Evolutionary conservation across 2,329 filamentous ascomycete genomes (phyloP).

Genomic region (Colletotrichum trifolii): DNA sequence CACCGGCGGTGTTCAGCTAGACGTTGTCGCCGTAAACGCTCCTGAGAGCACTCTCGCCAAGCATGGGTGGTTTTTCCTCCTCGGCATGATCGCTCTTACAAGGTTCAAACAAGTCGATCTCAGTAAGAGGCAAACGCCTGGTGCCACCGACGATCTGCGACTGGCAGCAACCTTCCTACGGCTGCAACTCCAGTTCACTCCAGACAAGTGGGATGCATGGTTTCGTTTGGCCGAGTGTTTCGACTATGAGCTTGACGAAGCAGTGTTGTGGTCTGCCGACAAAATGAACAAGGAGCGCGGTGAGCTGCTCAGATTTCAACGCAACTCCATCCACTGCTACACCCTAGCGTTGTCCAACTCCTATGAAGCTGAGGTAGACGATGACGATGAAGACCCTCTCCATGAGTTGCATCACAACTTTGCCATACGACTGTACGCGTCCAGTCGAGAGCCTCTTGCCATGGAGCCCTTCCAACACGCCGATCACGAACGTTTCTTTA

Average conservation of each 20-base stretch:
- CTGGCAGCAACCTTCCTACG: constrained; percentile 83
- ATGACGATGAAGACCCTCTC: constrained; percentile 62
- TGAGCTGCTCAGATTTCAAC: constrained; percentile 80
- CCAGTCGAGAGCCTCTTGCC: constrained; percentile 70
- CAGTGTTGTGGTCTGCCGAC: constrained; percentile 88
- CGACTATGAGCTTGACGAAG: constrained; percentile 88
- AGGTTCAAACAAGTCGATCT: constrained; percentile 80
- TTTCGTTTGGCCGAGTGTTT: constrained; percentile 88
- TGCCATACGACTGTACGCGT: constrained; percentile 70
- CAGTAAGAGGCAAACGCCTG: constrained; percentile 80
- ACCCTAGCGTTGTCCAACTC: constrained; percentile 69
- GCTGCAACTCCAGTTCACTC: constrained; percentile 84
- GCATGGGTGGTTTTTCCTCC: constrained; percentile 91
- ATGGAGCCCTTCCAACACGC: constrained; percentile 70
- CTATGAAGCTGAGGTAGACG: constrained; percentile 54
- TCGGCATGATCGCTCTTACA: constrained; percentile 87
- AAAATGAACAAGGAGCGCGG: constrained; percentile 87
- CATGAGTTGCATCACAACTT: constrained; percentile 71
- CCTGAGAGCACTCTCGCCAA: constrained; percentile 78
- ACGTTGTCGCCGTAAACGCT: constrained; percentile 75
- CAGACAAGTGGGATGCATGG: constrained; percentile 90
- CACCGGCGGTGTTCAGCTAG: constrained; percentile 79
- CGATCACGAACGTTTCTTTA: constrained; percentile 68
- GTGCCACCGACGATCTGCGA: constrained; percentile 85
- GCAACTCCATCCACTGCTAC: constrained; percentile 85